Evolutionary conservation across 208 protist genomes (phyloP).

Genomic region (Trypanosoma scelopori): DNA sequence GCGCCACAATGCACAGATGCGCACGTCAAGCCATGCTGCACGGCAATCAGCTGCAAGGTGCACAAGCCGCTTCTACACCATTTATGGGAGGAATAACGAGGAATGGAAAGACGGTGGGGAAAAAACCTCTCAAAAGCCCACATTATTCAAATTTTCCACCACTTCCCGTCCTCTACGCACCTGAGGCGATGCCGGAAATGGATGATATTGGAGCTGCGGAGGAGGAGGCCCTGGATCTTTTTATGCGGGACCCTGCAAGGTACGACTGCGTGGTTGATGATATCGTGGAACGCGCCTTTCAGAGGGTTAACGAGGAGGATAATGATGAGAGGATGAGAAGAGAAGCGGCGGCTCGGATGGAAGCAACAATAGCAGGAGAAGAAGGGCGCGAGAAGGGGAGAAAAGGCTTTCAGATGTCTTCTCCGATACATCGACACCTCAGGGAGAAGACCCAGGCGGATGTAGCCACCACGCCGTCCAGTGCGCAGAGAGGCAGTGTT

Average conservation of each 20-base stretch:
- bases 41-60: not conserved
- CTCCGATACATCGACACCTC: too few species aligned
- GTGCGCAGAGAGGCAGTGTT: too few species aligned
- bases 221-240: conserved; percentile 70
- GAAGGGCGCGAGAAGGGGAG: not conserved
- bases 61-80: too few species aligned
- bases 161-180: conserved; percentile 16
- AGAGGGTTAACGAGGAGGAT: conserved; percentile 25
- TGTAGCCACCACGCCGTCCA: too few species aligned
- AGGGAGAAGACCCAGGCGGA: too few species aligned
- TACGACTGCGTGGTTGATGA: conserved; percentile 85
- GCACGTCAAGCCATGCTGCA: conserved; percentile 2
- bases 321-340: not conserved
- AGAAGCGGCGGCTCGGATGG: too few species aligned
- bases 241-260: conserved; percentile 69
- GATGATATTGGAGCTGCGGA: conserved; percentile 62
- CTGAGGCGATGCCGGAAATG: conserved; percentile 17
- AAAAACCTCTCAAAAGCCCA: not conserved
- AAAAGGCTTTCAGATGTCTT: conserved; percentile 2
- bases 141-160: not conserved
- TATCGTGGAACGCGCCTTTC: conserved; percentile 42
- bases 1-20: conserved; percentile 2
- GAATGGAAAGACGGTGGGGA: not conserved
- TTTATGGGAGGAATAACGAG: not conserved
- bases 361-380: not conserved